phyloP scores from a whole-genome alignment of 2,329 filamentous ascomycete species.

The Didymella segeticola region DNA sequence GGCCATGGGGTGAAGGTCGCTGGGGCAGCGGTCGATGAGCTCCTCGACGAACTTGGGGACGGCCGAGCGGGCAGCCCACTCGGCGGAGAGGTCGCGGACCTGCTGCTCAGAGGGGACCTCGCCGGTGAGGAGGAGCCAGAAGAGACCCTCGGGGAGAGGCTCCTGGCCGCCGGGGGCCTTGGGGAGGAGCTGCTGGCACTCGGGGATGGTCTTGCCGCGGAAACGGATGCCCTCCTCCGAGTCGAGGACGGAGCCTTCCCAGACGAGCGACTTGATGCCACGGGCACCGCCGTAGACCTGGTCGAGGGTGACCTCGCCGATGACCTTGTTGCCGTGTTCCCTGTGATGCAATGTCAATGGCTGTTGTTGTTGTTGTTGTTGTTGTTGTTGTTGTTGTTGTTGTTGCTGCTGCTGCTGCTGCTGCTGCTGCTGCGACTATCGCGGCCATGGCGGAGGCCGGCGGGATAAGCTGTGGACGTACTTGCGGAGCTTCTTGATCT shows the following conservation, averaged over 20 bases:
- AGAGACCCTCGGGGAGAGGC: conserved; percentile 98
- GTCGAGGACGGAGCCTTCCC: conserved; percentile 95
- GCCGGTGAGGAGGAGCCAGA: conserved; percentile 98
- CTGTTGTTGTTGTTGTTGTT: conserved; percentile 5
- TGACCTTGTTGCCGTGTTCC: conserved; percentile 92
- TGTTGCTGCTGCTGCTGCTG: background rate
- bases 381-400: background rate
- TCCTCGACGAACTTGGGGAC: conserved; percentile 98
- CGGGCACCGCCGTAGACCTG: conserved; percentile 99
- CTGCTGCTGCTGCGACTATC: too few species aligned
- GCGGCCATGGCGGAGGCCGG: background rate
- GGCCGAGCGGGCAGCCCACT: conserved; percentile 97
- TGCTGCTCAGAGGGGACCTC: conserved; percentile 98
- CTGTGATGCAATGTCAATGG: conserved; percentile 57
- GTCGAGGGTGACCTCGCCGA: conserved; percentile 98
- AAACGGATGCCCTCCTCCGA: conserved; percentile 99
- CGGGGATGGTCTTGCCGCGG: conserved; percentile 98
- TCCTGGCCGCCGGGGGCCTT: conserved; percentile 96
- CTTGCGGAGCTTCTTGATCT: conserved; percentile 99
- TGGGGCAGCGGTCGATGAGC: conserved; percentile 99
- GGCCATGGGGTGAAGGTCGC: conserved; percentile 98
- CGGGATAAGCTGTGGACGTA: conserved; percentile 52
- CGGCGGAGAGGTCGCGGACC: conserved; percentile 95
- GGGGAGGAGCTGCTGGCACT: conserved; percentile 96
- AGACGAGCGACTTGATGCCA: conserved; percentile 98